A percentile compares a stretch with the other conserved stretches of the same genome.
Evolutionary conservation across 176 grass and related monocot genomes (phyloP).

Genomic region (Dactylis glomerata): DNA sequence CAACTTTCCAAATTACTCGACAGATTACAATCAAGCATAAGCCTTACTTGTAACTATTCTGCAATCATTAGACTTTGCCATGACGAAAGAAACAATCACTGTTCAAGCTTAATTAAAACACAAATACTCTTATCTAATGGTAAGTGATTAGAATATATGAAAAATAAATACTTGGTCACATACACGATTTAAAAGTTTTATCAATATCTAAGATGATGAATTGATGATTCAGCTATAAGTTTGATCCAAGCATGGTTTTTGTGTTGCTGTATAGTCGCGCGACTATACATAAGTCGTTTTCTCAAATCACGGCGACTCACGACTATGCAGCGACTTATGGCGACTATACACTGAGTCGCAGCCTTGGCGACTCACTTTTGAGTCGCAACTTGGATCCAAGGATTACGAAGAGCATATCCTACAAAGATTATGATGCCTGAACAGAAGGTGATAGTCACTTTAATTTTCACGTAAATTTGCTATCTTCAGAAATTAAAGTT

Average conservation of each 20-base stretch:
- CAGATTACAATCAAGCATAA: constrained; percentile 4
- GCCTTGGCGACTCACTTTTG: too few species aligned
- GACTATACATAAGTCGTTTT: too few species aligned
- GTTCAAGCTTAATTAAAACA: constrained; percentile 6
- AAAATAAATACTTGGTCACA: background rate
- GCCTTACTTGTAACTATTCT: background rate
- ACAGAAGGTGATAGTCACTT: constrained; percentile 4
- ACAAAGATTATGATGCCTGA: constrained; percentile 8
- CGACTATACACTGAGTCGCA: too few species aligned
- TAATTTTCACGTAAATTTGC: constrained; percentile 1
- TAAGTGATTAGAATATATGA: constrained; percentile 16
- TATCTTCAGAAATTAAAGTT: constrained; percentile 15
- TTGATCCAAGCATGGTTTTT: constrained; percentile 12
- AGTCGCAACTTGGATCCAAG: too few species aligned
- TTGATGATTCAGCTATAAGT: constrained; percentile 1
- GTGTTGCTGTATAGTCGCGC: too few species aligned
- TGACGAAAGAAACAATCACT: background rate
- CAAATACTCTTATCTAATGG: background rate
- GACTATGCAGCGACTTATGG: too few species aligned
- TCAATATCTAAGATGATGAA: background rate
- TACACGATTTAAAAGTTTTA: background rate
- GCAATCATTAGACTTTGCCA: constrained; percentile 2
- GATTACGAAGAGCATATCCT: background rate
- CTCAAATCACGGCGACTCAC: too few species aligned
- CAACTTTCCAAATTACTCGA: constrained; percentile 11